A percentile compares a stretch with the other conserved stretches of the same genome.
Conservation (phyloP, 148 eudicot genomes). For the Drosera capensis region DNA sequence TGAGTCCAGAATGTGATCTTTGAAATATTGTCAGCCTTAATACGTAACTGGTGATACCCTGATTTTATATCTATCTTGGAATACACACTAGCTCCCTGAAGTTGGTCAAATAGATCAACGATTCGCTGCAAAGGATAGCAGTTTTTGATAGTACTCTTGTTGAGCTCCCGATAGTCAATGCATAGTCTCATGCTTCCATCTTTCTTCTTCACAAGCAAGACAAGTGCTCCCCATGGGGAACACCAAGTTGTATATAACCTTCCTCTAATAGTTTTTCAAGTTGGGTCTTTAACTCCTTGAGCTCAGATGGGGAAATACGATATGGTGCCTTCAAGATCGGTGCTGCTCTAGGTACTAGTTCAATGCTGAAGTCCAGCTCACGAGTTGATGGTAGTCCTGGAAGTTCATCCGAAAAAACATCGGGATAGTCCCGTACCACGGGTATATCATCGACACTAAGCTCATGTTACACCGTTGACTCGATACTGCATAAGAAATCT, state of each 20-base stretch:
- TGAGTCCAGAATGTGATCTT: neutral
- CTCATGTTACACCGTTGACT: no score
- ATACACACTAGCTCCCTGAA: neutral
- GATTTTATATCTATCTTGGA: neutral
- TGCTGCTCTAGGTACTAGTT: neutral
- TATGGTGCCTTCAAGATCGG: neutral
- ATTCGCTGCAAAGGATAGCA: neutral
- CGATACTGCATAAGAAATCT: no score
- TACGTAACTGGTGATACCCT: neutral
- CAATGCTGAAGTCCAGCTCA: no score
- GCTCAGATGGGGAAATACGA: neutral
- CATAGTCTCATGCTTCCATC: neutral
- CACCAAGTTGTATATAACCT: neutral
- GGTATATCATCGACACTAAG: no score
- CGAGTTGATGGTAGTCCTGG: no score
- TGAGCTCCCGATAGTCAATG: neutral
- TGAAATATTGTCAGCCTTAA: neutral
- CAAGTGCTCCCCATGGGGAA: neutral
- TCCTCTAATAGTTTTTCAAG: neutral
- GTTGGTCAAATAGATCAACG: neutral
- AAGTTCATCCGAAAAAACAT: no score
- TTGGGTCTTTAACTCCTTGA: neutral
- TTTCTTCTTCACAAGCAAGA: neutral
- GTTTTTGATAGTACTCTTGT: neutral
- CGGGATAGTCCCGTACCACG: no score